Evolutionary conservation across 2,329 filamentous ascomycete genomes (phyloP), one percentile per base, ranked within the genome.

Genomic region (Cercospora sesami): DNA sequence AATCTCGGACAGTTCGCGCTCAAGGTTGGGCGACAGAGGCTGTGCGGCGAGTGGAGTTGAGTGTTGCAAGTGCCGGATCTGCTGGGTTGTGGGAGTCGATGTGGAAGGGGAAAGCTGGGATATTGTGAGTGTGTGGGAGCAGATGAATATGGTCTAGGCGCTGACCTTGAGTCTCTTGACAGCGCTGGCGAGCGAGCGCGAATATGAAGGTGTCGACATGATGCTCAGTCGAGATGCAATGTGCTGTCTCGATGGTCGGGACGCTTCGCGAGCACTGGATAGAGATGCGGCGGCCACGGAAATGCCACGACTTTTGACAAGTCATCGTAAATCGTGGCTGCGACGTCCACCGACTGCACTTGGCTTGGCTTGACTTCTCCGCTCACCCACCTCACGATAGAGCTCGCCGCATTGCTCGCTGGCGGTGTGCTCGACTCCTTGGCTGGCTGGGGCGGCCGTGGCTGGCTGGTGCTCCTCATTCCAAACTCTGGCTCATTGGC

Each of bases 201-300:
- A 74, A 78, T 80, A 82, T 71, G 79, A 74, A 64, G 81, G 80
- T 68, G 78, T 75, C 66, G 83, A 80, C 82, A 84, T 84, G 60
- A 39, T 73, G 66, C 1, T 1, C 8, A 51, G 39, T 23, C 3
- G 16, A 8, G 21, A 60, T 21, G 26, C 2, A 62, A 51, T 42
- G 60, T 16, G 12, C 0, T 53, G 48, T 53, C 21, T 53, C 2
- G 12, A 28, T 28, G 14, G 12, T 7, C 23, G 5, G 1, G 1
- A 4, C n/a, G 1, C 42, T 53, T 10, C 18, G 0, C 23, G 12
- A 12, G 18, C 16, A 14, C 4, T 0, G 21, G 48, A 28, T 0
- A 5, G 48, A 26, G 23, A 4, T 51, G 36, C 60, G 60, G 60
- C 36, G 16, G 60, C 9, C 23, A 2, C 60, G 60, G 60, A 26